Percentiles rank a stretch among this genome's conserved stretches.
Evolutionary conservation across 352 stramenopile species (phyloP).

Genomic region (Pythium apleroticum): DNA sequence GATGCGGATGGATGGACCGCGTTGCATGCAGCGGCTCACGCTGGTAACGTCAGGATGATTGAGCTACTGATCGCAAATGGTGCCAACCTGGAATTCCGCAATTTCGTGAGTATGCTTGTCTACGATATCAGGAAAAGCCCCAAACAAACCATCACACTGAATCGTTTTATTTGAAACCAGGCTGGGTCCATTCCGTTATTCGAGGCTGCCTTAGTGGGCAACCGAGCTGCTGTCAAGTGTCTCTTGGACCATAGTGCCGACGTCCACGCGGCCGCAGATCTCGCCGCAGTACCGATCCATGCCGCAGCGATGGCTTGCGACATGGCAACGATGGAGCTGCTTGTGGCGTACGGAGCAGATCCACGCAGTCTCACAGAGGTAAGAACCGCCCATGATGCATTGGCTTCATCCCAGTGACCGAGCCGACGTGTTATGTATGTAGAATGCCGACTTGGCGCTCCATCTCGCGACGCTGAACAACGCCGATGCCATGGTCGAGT

Average conservation of each 20-base stretch:
- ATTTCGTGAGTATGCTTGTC: no score
- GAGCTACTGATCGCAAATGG: no score
- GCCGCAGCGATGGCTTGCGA: not conserved
- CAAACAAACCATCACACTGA: no score
- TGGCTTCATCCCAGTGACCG: not conserved
- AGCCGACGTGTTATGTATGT: not conserved
- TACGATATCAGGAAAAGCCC: no score
- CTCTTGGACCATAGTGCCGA: not conserved
- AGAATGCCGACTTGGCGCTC: not conserved
- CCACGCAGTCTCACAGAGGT: not conserved
- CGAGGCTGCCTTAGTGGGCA: not conserved
- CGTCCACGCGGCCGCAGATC: not conserved
- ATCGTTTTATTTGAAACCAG: no score
- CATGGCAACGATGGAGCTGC: not conserved
- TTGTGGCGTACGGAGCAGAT: not conserved
- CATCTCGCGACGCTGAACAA: not conserved
- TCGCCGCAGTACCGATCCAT: not conserved
- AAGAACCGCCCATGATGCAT: not conserved
- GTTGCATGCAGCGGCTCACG: no score
- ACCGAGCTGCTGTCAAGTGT: not conserved
- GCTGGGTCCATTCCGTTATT: not conserved
- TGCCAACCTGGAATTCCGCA: no score
- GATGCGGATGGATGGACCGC: no score
- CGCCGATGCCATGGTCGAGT: not conserved
- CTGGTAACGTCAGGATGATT: no score